Conservation (phyloP, 148 eudicot genomes). For the Heliamphora exappendiculata region DNA sequence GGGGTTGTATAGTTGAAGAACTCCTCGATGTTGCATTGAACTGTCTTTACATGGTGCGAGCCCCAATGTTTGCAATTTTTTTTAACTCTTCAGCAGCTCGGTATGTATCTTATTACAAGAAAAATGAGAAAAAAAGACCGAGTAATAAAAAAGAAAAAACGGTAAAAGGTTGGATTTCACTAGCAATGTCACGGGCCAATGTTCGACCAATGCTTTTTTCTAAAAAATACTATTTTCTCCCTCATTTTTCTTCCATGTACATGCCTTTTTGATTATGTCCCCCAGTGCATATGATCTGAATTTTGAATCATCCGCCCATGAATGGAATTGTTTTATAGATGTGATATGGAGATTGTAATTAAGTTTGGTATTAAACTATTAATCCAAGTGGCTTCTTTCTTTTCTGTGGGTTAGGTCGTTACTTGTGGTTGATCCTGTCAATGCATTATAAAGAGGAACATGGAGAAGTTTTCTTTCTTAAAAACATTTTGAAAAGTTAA, state of each 20-base stretch:
- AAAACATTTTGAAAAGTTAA: neutral
- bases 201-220: neutral
- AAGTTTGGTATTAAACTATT: neutral
- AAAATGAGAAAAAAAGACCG: neutral
- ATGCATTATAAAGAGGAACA: neutral
- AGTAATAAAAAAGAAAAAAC: neutral
- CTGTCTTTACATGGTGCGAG: neutral
- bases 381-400: neutral
- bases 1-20: conserved; percentile 49
- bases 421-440: neutral
- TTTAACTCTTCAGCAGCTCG: neutral
- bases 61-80: neutral
- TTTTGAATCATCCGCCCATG: neutral
- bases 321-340: neutral
- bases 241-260: neutral
- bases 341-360: neutral
- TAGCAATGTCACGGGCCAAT: neutral
- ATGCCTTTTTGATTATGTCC: neutral
- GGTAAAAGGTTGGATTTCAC: neutral
- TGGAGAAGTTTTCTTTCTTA: neutral
- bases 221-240: no score
- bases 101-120: neutral
- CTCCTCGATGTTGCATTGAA: neutral
- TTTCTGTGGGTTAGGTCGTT: neutral
- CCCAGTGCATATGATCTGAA: neutral